Base-by-base conservation (phyloP, 2,329 filamentous ascomycete genomes). In the Chaetomiaceae sp. region DNA sequence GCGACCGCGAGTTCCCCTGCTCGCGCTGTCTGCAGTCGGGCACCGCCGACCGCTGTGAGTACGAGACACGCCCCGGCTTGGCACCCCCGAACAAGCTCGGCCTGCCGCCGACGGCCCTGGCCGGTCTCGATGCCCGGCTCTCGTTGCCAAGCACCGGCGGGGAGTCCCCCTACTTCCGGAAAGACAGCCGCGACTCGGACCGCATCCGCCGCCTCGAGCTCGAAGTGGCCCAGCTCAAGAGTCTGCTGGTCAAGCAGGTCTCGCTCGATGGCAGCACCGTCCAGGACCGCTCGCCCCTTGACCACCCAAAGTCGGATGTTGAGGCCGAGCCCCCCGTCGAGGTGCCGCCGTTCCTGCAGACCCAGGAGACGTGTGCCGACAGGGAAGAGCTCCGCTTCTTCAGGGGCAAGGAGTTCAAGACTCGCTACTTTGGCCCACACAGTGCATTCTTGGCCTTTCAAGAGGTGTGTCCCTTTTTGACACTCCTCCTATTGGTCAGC, bases 21-120 rank as follows among this genome's bases (percentile, higher is more conserved):
- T 79, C 82, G 66, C 76, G 80, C 42, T 84, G 80, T 66, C 74
- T 82, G 66, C 82, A 82, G 68, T 82, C 79, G 55, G 79, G 79
- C 61, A 83, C 79, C 25, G 75, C 79, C 18, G 80, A 82, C 47
- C 74, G 76, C 14, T 83, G 80, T 67, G 79, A 75, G 57, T 83
- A 82, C 62, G 80, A 83, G 66, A 76, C 78, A 27, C 66, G 71
- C 32, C 71, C 72, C 18, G 71, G 72, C 25, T 60, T 66, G 42
- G 66, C 61, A n/a, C 68, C 61, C 13, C 65, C 59, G 53, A 65
- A 61, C 59, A 79, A 74, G 69, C 77, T 76, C 50, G 75, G 77
- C 61, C 69, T 79, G 55, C 65, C 66, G 10, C 66, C 65, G 45
- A 61, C 59, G 20, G 69, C 77, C 57, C 73, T 76, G 51, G 69